Base-by-base conservation (phyloP, 1,139 yeast genomes). In the Debaryomyces fabryi region DNA sequence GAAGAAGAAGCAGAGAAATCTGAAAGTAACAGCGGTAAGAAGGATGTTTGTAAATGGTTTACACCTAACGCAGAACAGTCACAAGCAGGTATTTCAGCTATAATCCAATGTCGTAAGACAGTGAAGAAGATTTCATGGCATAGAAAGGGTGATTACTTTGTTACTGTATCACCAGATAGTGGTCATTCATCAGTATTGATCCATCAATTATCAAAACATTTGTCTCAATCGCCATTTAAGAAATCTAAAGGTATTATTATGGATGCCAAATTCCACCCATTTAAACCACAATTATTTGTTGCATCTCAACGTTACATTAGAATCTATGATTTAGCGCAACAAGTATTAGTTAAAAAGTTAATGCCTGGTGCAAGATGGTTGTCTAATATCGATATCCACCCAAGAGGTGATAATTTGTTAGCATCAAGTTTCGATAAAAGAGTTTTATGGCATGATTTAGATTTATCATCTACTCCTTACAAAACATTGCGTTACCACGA, bases 351-450 rank as follows among this genome's bases (percentile, higher is more conserved):
- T 52, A 90, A 90, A 76, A 89, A 91, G 63, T 76, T 93, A 57
- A 74, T 86, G 75, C 97, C 99, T 2, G 98, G 98, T 63, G 98
- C 96, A 3, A 83, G 97, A 69, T 89, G 97, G 96, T 79, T 95
- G 61, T 85, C 96, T 24, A 79, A 86, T 54, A 85, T 95, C 62
- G 98, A 92, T 65, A 86, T 95, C 47, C 99, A 93, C 67, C 97
- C 98, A 51, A 80, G 95, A 58, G 99, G 99, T 53, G 99, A 93
- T 68, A 92, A 93, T 60, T 82, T 93, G 48, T 72, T 93, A 56
- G 96, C 97, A 13, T 89, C 95, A 5, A 91, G 97, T 8, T 93
- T 84, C 67, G 99, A 93, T 68, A 91, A 92, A 76, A 82, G 97
- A 60, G 96, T 93, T 10, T 81, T 92, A 58, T 93, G 99, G 99